Evolutionary conservation across 345 rosid species (phyloP), one percentile per base, ranked within the genome.

Genomic region (Rhodamnia argentea): DNA sequence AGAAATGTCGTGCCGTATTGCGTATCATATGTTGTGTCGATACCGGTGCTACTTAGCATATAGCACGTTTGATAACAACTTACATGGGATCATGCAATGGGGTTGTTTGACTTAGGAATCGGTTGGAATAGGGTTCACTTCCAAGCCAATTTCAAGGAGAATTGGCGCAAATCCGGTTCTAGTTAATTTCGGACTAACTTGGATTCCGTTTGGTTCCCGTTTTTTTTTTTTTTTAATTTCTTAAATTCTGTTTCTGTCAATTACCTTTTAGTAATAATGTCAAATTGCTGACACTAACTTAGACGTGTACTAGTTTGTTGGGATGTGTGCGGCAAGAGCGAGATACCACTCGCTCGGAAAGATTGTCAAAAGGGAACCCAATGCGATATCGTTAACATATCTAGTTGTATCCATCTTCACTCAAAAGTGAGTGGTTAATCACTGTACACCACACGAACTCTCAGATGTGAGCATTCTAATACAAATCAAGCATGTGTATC

Each of bases 331-430:
- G 37, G 8, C n/a, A 58, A 14, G 40, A 27, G 10, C 37, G 27
- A 4, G 16, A 27, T 60, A 60, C 4, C 37, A 6, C 27, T 27
- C 37, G 6, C 18, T n/a, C 13, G 0, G 37, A 11, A 8, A 27
- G 4, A 60, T 60, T 60, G 9, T 5, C 20, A 27, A 60, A 9
- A 27, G 3, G 18, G 9, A 59, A 37, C 40, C 0, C 14, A 5
- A 6, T 60, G 20, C 37, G 14, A 60, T 60, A 4, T 14, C 0
- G 0, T 60, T 10, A n/a, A 6, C 7, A 27, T 60, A 27, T 27
- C 1, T 0, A 0, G 6, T n/a, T 60, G 3, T 27, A 13, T 2
- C 15, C 2, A 3, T 10, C 1, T 60, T 60, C 13, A 60, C 20
- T 60, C 37, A 13, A n/a, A n/a, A 60, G 27, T 27, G 7, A 44